Percentiles rank a stretch among this genome's conserved stretches.
Evolutionary conservation across 805 yeast genomes (phyloP).

Genomic region (Candida chilensis): DNA sequence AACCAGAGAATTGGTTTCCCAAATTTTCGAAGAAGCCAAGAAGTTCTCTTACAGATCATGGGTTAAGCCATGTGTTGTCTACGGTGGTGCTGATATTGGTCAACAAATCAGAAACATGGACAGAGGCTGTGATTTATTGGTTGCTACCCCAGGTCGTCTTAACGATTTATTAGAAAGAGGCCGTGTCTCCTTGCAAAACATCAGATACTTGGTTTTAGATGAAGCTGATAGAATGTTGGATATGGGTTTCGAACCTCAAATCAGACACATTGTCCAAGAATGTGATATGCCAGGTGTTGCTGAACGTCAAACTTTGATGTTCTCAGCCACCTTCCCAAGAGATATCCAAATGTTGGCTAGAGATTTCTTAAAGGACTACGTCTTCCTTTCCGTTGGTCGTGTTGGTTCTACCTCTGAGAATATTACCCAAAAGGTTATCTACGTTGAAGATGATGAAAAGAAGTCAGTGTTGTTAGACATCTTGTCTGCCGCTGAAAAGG

Average conservation of each 20-base stretch:
- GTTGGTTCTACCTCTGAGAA: constrained; percentile 99
- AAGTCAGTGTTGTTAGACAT: constrained; percentile 85
- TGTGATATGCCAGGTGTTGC: constrained; percentile 94
- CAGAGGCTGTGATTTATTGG: constrained; percentile 91
- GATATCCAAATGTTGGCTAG: constrained; percentile 96
- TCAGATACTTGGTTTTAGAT: constrained; percentile 90
- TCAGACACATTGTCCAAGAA: constrained; percentile 94
- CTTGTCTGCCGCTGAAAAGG: constrained; percentile 64
- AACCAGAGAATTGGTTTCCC: constrained; percentile 97
- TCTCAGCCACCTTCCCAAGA: constrained; percentile 98
- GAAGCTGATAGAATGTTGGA: constrained; percentile 99
- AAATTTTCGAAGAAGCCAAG: constrained; percentile 91
- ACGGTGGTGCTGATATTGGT: constrained; percentile 97
- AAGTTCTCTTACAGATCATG: constrained; percentile 96
- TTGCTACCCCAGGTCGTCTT: constrained; percentile 99
- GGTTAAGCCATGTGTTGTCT: constrained; percentile 93
- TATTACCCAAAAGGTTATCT: constrained; percentile 87
- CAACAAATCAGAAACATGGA: constrained; percentile 80
- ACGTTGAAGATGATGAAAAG: constrained; percentile 92
- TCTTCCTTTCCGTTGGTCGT: constrained; percentile 95
- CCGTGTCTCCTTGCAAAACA: constrained; percentile 77
- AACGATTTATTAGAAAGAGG: constrained; percentile 95
- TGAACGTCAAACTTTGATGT: constrained; percentile 94
- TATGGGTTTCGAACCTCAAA: constrained; percentile 99
- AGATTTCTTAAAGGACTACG: constrained; percentile 92